Evolutionary conservation across 768 basidiomycete species (phyloP).

Genomic region (Melanogaster broomeanus): DNA sequence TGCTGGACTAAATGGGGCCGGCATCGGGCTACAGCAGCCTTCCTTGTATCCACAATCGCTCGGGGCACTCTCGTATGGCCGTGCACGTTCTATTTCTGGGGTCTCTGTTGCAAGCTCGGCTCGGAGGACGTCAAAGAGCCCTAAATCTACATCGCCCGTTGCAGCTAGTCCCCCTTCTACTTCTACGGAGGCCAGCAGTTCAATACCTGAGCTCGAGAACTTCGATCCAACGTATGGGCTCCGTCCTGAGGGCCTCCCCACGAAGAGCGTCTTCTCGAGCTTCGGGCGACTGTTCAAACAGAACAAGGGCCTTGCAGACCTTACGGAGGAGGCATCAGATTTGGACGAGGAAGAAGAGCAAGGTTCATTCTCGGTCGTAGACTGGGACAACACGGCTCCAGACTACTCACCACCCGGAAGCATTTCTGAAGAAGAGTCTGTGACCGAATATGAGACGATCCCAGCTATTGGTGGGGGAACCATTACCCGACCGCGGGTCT

Average conservation of each 20-base stretch:
- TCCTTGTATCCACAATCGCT: conserved; percentile 27
- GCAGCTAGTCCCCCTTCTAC: conserved; percentile 19
- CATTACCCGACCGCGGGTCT: conserved; percentile 81
- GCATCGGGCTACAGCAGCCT: conserved; percentile 22
- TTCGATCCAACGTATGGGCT: conserved; percentile 97
- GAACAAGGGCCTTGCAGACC: conserved; percentile 73
- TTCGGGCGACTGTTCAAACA: conserved; percentile 75
- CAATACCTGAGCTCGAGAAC: conserved; percentile 63
- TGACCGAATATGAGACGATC: conserved; percentile 79
- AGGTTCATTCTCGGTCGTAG: conserved; percentile 60
- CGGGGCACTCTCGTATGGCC: conserved; percentile 16
- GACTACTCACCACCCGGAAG: conserved; percentile 49
- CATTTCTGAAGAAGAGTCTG: conserved; percentile 41
- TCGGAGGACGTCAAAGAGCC: conserved; percentile 24
- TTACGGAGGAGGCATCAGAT: conserved; percentile 63
- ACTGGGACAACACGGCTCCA: conserved; percentile 66
- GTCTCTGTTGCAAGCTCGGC: conserved; percentile 38
- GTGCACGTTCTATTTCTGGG: conserved; percentile 44
- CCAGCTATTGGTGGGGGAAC: conserved; percentile 92
- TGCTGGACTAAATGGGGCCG: conserved; percentile 13
- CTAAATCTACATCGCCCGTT: conserved; percentile 18
- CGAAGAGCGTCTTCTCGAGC: conserved; percentile 76
- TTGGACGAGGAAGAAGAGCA: conserved; percentile 40
- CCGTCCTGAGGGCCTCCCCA: conserved; percentile 87
- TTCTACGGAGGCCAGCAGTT: conserved; percentile 23